phyloP scores from a whole-genome alignment of 805 yeast genomes.

The Metschnikowia aberdeeniae region DNA sequence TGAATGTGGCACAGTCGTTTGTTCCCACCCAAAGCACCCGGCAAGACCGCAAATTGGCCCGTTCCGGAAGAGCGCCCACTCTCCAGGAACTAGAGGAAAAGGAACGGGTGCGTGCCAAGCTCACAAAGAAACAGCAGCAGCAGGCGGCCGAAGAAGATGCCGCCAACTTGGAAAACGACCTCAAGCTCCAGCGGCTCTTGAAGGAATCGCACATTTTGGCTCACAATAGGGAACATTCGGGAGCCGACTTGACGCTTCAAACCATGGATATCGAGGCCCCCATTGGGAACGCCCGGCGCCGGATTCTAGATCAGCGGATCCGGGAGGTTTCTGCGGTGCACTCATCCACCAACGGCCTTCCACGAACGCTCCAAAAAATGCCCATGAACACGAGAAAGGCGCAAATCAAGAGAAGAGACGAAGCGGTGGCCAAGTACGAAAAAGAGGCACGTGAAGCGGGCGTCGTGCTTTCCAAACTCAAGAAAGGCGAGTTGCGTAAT shows the following conservation, averaged over 20 bases:
- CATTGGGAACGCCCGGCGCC: slow-evolving; percentile 64
- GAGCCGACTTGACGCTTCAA: slow-evolving; percentile 63
- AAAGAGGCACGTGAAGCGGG: slow-evolving; percentile 87
- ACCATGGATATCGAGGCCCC: slow-evolving; percentile 60
- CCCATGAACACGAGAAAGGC: slow-evolving; percentile 90
- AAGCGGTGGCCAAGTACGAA: slow-evolving; percentile 55
- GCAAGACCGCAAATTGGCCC: slow-evolving; percentile 48
- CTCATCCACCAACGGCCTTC: slow-evolving; percentile 44
- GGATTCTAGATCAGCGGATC: slow-evolving; percentile 59
- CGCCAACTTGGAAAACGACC: slow-evolving; percentile 61
- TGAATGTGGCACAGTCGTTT: slow-evolving; percentile 42
- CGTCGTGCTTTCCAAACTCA: slow-evolving; percentile 69
- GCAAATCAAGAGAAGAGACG: slow-evolving; percentile 56
- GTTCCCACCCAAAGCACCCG: slow-evolving; percentile 29
- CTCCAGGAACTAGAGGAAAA: slow-evolving; percentile 28
- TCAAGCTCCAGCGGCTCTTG: slow-evolving; percentile 66
- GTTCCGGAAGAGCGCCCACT: slow-evolving; percentile 61
- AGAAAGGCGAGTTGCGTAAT: slow-evolving; percentile 62
- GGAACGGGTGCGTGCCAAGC: slow-evolving; percentile 21
- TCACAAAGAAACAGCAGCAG: slow-evolving; percentile 33
- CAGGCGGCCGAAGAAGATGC: slow-evolving; percentile 37
- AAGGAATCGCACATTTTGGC: slow-evolving; percentile 67
- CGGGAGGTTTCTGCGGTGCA: slow-evolving; percentile 37
- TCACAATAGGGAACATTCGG: slow-evolving; percentile 45
- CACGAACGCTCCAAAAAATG: slow-evolving; percentile 61